Evolutionary conservation across 2,329 filamentous ascomycete species (phyloP).

Genomic region (Neurospora sp.): DNA sequence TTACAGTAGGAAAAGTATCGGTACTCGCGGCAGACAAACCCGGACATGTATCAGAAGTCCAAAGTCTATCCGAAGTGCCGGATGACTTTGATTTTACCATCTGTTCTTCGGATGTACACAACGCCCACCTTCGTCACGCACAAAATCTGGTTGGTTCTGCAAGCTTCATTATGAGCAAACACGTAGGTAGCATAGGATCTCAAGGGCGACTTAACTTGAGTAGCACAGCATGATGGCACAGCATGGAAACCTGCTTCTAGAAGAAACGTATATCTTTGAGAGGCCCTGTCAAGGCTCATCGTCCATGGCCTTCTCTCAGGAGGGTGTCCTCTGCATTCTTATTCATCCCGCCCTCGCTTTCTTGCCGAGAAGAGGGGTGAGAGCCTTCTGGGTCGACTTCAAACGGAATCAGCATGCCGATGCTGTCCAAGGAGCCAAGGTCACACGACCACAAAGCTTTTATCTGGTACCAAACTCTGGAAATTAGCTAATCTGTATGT

Average conservation of each 20-base stretch:
- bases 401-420: neutral
- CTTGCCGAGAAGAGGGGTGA: neutral
- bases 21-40: neutral
- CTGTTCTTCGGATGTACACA: neutral
- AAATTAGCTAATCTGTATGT: neutral
- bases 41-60: neutral
- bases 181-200: neutral
- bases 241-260: neutral
- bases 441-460: neutral
- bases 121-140: neutral
- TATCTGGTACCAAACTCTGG: neutral
- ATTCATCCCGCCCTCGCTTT: neutral
- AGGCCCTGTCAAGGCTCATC: neutral
- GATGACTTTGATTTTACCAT: neutral
- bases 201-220: neutral
- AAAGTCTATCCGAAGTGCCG: neutral
- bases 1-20: neutral
- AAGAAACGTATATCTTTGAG: neutral
- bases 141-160: neutral
- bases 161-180: neutral
- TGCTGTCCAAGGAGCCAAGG: neutral
- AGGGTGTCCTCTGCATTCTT: neutral
- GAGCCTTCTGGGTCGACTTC: neutral
- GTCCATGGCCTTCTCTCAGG: neutral
- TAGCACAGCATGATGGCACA: neutral